phyloP scores from a whole-genome alignment of 108 stramenopile species.

The Cyclotella cryptica region DNA sequence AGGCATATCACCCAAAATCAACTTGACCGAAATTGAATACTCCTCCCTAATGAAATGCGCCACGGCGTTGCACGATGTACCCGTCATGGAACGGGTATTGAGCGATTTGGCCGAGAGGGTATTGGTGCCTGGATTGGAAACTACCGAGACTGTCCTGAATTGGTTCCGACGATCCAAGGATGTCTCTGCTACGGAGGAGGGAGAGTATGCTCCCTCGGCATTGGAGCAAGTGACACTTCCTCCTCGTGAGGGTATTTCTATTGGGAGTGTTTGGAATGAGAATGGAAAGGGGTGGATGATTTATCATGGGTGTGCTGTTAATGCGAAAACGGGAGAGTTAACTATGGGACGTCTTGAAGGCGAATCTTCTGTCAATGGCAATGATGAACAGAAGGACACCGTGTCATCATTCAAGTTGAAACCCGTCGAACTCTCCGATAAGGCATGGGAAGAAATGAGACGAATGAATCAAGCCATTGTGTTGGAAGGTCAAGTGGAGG shows the following conservation, averaged over 20 bases:
- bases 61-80: constrained; percentile 45
- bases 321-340: constrained; percentile 62
- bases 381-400: background rate
- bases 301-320: constrained; percentile 58
- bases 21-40: constrained; percentile 76
- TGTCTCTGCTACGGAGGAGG: constrained; percentile 22
- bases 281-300: constrained; percentile 59
- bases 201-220: constrained; percentile 15
- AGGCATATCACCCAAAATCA: constrained; percentile 51
- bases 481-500: constrained; percentile 62
- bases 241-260: constrained; percentile 36
- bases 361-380: background rate
- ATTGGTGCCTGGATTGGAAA: constrained; percentile 69
- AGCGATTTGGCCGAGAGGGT: constrained; percentile 82
- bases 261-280: constrained; percentile 29
- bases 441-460: constrained; percentile 71
- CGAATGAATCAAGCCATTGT: constrained; percentile 87
- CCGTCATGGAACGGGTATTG: constrained; percentile 69
- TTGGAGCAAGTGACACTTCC: constrained; percentile 44
- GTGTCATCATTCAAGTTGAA: constrained; percentile 37
- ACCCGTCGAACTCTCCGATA: constrained; percentile 62
- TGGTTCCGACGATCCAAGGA: constrained; percentile 73
- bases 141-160: constrained; percentile 58
- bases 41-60: constrained; percentile 66
- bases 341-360: constrained; percentile 58